Conservation (phyloP, 495 filamentous ascomycete species). For the Oleoguttula mirabilis region DNA sequence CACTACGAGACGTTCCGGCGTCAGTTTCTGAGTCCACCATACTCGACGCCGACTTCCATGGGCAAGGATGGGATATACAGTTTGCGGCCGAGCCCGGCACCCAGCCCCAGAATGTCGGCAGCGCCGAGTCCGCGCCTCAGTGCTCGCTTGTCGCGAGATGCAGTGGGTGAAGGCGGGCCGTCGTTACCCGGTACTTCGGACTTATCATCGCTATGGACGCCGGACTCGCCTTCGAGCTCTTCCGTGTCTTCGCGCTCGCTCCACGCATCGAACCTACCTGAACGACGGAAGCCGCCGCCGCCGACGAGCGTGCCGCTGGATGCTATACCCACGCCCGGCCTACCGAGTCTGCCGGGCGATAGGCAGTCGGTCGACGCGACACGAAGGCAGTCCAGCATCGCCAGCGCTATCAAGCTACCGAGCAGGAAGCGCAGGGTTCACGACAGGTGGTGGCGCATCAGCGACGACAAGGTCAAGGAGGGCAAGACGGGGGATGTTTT, state of each 20-base stretch:
- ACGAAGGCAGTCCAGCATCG: conserved; percentile 10
- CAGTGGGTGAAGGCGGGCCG: not conserved
- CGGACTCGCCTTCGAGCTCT: conserved; percentile 16
- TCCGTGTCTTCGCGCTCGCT: conserved; percentile 15
- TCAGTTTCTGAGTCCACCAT: conserved; percentile 58
- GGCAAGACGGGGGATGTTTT: conserved; percentile 83
- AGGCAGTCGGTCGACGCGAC: conserved; percentile 1
- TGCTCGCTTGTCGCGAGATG: conserved; percentile 1
- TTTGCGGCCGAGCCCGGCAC: conserved; percentile 36
- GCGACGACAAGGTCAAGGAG: conserved; percentile 93
- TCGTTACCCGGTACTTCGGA: conserved; percentile 1
- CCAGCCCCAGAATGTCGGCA: conserved; percentile 27
- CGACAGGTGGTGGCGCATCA: conserved; percentile 93
- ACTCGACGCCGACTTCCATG: conserved; percentile 68
- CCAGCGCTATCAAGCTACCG: conserved; percentile 15
- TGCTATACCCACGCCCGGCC: conserved; percentile 17
- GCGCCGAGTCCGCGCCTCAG: conserved; percentile 13
- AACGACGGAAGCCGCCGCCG: conserved; percentile 4
- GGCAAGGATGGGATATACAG: conserved; percentile 59
- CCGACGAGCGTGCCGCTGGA: conserved; percentile 18
- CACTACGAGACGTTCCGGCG: conserved; percentile 95
- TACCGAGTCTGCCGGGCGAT: conserved; percentile 10
- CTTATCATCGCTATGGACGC: not conserved
- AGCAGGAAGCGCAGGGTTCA: conserved; percentile 40
- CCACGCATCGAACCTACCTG: not conserved